Evolutionary conservation across 768 basidiomycete genomes (phyloP).

Genomic region (Auriscalpium orientale): DNA sequence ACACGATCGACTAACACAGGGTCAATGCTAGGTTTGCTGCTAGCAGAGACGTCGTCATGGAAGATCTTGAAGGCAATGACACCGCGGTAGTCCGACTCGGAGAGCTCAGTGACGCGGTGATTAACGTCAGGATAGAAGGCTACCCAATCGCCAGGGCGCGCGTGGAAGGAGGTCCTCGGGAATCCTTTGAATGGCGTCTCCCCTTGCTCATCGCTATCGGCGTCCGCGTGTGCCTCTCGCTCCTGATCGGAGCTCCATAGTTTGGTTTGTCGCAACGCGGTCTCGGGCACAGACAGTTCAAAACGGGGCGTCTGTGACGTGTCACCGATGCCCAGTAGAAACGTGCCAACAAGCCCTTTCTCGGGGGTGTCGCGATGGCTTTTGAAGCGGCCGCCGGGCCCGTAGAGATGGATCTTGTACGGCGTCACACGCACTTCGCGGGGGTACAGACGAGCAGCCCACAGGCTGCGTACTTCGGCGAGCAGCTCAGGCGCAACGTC

Average conservation of each 20-base stretch:
- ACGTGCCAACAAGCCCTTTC: conserved; percentile 24
- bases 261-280: background rate
- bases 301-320: background rate
- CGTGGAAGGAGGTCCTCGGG: background rate
- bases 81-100: conserved; percentile 17
- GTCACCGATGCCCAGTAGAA: conserved; percentile 27
- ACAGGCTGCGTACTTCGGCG: conserved; percentile 7
- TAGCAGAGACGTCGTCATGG: conserved; percentile 1
- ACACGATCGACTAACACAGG: background rate
- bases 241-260: no score
- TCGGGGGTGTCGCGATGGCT: conserved; percentile 24
- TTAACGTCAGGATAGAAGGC: conserved; percentile 27
- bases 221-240: no score
- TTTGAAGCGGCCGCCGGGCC: conserved; percentile 22
- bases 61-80: conserved; percentile 26
- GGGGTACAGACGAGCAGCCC: conserved; percentile 18
- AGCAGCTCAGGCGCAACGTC: conserved; percentile 13
- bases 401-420: conserved; percentile 28
- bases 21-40: background rate
- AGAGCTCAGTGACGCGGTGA: conserved; percentile 12
- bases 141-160: conserved; percentile 16
- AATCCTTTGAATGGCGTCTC: no score
- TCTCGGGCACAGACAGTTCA: background rate
- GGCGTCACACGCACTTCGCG: conserved; percentile 20
- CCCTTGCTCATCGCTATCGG: no score